Evolutionary conservation across 768 basidiomycete genomes (phyloP), one percentile per base, ranked within the genome.

Genomic region (Leccinellum albellum): DNA sequence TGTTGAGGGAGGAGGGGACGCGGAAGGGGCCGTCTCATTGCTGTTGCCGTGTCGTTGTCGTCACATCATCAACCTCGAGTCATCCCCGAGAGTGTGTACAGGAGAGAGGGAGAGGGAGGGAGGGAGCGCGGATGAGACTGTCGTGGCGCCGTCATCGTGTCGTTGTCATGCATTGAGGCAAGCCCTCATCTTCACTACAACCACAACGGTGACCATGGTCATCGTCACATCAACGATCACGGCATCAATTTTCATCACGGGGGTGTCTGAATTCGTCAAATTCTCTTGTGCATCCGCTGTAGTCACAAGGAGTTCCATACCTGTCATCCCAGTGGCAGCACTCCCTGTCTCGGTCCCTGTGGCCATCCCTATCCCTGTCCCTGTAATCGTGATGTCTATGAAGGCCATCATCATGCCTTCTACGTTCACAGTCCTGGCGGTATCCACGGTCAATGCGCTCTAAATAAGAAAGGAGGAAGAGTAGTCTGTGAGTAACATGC

Each of bases 341-440:
- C 59, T 73, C 78, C 56, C 73, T 72, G 51, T 74, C 74, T 40
- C 76, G 58, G 4, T 70, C 67, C 9, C 72, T 52, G 46, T 68
- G 66, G 35, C 72, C 49, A 53, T 69, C 64, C 17, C 61, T 58
- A 24, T 69, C 73, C 49, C 74, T 68, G 48, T 79, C 75, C 40
- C 76, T 72, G 63, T 76, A 73, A 50, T 84, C 84, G 46, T 83
- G 75, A 56, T 82, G 77, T 35, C 81, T 74, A 60, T 81, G 78
- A 53, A 77, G 77, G 55, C 78, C 79, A 29, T 83, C 73, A 53
- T 82, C 85, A 59, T 86, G 85, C 61, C 86, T 80, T 60, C 87
- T 79, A 49, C 85, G 81, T 52, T 86, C 78, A 61, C 88, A 82
- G 70, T 89, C 83, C 59, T 76, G 74, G 53, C 85, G 81, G 65